Evolutionary conservation across 495 filamentous ascomycete species (phyloP).

Genomic region (Penicillium flavigenum): DNA sequence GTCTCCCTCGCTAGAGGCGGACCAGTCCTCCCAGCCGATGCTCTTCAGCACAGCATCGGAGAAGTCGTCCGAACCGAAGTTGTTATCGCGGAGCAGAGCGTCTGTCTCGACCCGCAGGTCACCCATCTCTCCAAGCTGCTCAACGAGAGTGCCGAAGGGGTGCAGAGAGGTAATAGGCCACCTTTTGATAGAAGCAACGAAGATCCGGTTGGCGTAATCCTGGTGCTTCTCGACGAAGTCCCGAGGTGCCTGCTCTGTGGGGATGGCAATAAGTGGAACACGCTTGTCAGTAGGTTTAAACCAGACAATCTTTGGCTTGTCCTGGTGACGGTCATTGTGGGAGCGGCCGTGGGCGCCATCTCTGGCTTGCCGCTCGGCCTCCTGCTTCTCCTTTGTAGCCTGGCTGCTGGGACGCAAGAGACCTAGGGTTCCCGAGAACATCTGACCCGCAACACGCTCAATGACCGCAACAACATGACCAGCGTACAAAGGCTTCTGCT

Average conservation of each 20-base stretch:
- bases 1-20: slow-evolving; percentile 77
- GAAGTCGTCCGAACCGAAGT: slow-evolving; percentile 96
- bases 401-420: slow-evolving; percentile 94
- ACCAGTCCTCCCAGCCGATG: slow-evolving; percentile 89
- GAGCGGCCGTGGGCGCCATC: slow-evolving; percentile 76
- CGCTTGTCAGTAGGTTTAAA: slow-evolving; percentile 99
- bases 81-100: slow-evolving; percentile 94
- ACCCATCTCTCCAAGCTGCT: slow-evolving; percentile 96
- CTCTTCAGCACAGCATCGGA: slow-evolving; percentile 93
- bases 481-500: slow-evolving; percentile 95
- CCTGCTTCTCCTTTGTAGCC: slow-evolving; percentile 99
- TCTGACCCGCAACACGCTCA: slow-evolving; percentile 93
- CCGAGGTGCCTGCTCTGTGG: slow-evolving; percentile 93
- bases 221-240: slow-evolving; percentile 99
- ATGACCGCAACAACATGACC: slow-evolving; percentile 97
- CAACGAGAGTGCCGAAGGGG: slow-evolving; percentile 95
- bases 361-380: slow-evolving; percentile 88
- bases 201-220: slow-evolving; percentile 94
- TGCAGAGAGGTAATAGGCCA: slow-evolving; percentile 99
- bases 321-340: slow-evolving; percentile 81
- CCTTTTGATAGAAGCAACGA: slow-evolving; percentile 97
- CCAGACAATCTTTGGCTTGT: slow-evolving; percentile 99
- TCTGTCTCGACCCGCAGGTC: slow-evolving; percentile 96
- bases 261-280: slow-evolving; percentile 95
- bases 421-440: slow-evolving; percentile 97